Evolutionary conservation across 371 early-diverging fungal genomes (phyloP).

Genomic region (Globomyces sp.): DNA sequence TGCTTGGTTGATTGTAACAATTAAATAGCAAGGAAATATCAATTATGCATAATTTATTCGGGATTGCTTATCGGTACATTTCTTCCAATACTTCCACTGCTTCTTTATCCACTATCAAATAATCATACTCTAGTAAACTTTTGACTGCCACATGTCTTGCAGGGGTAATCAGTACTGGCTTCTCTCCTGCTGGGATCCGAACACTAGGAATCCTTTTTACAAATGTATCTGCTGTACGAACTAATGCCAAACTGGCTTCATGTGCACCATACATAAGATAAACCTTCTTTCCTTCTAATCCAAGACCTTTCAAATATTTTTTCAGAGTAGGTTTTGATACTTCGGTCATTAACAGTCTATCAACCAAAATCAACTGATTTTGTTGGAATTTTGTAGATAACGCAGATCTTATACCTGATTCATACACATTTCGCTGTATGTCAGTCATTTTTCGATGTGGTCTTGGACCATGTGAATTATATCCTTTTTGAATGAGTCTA

Average conservation of each 20-base stretch:
- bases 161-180: slow-evolving; percentile 31
- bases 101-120: slow-evolving; percentile 73
- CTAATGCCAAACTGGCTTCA: slow-evolving; percentile 22
- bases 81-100: slow-evolving; percentile 68
- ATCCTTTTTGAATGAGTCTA: slow-evolving; percentile 47
- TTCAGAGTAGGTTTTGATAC: slow-evolving; percentile 47
- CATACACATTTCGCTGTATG: slow-evolving; percentile 82
- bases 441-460: slow-evolving; percentile 81
- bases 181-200: slow-evolving; percentile 63
- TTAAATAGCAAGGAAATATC: too few species aligned
- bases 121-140: slow-evolving; percentile 73
- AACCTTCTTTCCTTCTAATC: slow-evolving; percentile 37
- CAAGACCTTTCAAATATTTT: slow-evolving; percentile 52
- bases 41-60: too few species aligned
- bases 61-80: slow-evolving; percentile 24
- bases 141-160: slow-evolving; percentile 52
- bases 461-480: slow-evolving; percentile 83
- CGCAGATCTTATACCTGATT: slow-evolving; percentile 77
- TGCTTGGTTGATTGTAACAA: too few species aligned
- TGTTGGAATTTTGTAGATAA: slow-evolving; percentile 87
- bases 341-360: slow-evolving; percentile 61
- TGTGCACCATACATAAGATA: slow-evolving; percentile 37
- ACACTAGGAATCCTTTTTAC: slow-evolving; percentile 49
- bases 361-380: slow-evolving; percentile 83
- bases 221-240: slow-evolving; percentile 31